Conservation (phyloP, 2,329 filamentous ascomycete genomes). For the Pseudophaeomoniella oleicola region DNA sequence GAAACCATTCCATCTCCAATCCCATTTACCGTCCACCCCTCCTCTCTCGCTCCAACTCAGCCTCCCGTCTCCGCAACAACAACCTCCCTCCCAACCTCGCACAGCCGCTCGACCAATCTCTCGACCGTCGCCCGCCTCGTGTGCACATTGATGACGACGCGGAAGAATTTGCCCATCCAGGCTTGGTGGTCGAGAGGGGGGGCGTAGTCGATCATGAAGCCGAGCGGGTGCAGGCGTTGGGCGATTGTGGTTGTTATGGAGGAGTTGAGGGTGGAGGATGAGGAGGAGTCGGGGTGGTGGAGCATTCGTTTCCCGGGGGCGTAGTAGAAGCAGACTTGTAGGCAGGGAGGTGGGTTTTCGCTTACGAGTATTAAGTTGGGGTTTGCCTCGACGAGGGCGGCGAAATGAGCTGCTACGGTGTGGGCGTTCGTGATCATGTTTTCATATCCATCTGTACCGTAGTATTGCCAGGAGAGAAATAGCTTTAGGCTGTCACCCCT, state of each 20-base stretch:
- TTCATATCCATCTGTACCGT: slow-evolving; percentile 62
- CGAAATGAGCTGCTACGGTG: slow-evolving; percentile 54
- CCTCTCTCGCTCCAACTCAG: no score
- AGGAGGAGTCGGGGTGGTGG: slow-evolving; percentile 15
- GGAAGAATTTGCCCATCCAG: slow-evolving; percentile 37
- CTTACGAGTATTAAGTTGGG: slow-evolving; percentile 57
- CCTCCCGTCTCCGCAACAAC: no score
- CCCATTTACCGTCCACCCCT: no score
- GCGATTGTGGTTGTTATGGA: slow-evolving; percentile 41
- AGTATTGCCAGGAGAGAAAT: slow-evolving; percentile 78
- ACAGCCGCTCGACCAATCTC: slow-evolving; percentile 45
- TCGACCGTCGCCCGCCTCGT: slow-evolving; percentile 47
- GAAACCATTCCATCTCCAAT: no score
- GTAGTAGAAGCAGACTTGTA: slow-evolving; percentile 93
- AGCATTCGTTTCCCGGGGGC: slow-evolving; percentile 41
- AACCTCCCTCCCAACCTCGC: slow-evolving; percentile 22
- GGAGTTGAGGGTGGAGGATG: slow-evolving; percentile 32
- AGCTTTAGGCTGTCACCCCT: slow-evolving; percentile 76
- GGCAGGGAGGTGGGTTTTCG: slow-evolving; percentile 64
- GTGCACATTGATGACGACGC: slow-evolving; percentile 52
- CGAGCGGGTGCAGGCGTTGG: slow-evolving; percentile 37
- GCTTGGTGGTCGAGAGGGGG: slow-evolving; percentile 21
- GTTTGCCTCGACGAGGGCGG: slow-evolving; percentile 38
- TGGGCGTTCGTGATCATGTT: slow-evolving; percentile 59
- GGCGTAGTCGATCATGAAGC: slow-evolving; percentile 58